Percentiles rank a stretch among this genome's conserved stretches.
These are phyloP conservation scores for Suillus decipiens DNA, from an alignment of 768 basidiomycete genomes.

Conservation along the genomic window DNA sequence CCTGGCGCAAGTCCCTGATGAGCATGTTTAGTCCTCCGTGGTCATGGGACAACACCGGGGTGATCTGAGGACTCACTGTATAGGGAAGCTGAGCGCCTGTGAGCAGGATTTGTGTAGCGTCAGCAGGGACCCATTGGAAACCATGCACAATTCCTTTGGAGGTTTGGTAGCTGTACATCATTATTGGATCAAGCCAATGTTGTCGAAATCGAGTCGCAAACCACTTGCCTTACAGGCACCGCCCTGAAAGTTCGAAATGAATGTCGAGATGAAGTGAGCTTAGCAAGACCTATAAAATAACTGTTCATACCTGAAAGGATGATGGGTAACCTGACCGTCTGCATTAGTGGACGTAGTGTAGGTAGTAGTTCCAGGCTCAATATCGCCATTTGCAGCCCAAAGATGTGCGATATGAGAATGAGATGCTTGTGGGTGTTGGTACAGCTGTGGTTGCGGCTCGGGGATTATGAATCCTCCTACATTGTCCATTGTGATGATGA, in stretches of 20 bases:
- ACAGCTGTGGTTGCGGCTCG: conserved; percentile 30
- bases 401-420: not conserved
- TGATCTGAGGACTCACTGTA: conserved; percentile 39
- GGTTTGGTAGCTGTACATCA: conserved; percentile 63
- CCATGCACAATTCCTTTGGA: conserved; percentile 66
- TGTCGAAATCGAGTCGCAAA: not conserved
- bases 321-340: conserved; percentile 66
- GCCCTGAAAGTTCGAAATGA: conserved; percentile 51
- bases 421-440: conserved; percentile 17
- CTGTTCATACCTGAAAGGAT: conserved; percentile 67
- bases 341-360: conserved; percentile 65
- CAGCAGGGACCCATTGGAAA: conserved; percentile 64
- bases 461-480: conserved; percentile 28
- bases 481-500: conserved; percentile 21
- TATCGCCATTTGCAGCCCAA: conserved; percentile 37
- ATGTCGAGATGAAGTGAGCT: conserved; percentile 4
- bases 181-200: conserved; percentile 22
- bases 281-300: not conserved
- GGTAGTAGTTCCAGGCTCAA: conserved; percentile 69
- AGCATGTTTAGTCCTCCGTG: conserved; percentile 11
- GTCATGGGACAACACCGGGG: not conserved
- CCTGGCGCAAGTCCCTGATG: conserved; percentile 55
- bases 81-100: conserved; percentile 59
- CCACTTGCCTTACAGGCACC: conserved; percentile 65
- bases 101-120: conserved; percentile 62